These are phyloP conservation scores for Yamadazyma endophytica DNA, from an alignment of 805 yeast species.

Conservation along the genomic window DNA sequence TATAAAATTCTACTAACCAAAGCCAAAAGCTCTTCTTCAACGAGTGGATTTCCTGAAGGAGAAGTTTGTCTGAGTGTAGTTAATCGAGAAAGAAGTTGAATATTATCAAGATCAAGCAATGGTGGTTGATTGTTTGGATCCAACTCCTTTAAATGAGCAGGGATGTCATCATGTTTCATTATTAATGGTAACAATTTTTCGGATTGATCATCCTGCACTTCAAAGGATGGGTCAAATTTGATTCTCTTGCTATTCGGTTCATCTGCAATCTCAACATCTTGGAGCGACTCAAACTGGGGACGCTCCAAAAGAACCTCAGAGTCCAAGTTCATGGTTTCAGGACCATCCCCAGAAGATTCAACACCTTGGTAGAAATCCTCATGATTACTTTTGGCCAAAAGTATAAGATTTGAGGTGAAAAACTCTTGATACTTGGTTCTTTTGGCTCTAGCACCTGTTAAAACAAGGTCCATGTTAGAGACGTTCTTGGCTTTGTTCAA, in stretches of 20 bases:
- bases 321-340: constrained; percentile 59
- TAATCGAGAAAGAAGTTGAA: constrained; percentile 70
- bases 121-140: constrained; percentile 85
- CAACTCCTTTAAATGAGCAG: constrained; percentile 44
- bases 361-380: constrained; percentile 18
- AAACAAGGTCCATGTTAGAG: constrained; percentile 56
- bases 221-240: constrained; percentile 33
- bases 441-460: constrained; percentile 87
- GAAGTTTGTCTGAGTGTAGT: constrained; percentile 62
- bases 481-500: constrained; percentile 53
- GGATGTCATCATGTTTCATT: constrained; percentile 58
- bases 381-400: constrained; percentile 59
- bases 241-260: constrained; percentile 34
- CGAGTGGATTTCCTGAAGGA: constrained; percentile 66
- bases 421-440: constrained; percentile 77
- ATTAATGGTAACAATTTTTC: constrained; percentile 58
- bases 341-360: constrained; percentile 20
- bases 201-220: constrained; percentile 16
- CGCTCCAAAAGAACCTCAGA: constrained; percentile 77
- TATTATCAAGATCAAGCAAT: constrained; percentile 62
- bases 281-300: constrained; percentile 63
- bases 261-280: constrained; percentile 36
- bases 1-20: constrained; percentile 67
- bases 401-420: constrained; percentile 68
- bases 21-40: constrained; percentile 80